Base-by-base conservation (phyloP, 805 yeast species). In the Candida caryicola region DNA sequence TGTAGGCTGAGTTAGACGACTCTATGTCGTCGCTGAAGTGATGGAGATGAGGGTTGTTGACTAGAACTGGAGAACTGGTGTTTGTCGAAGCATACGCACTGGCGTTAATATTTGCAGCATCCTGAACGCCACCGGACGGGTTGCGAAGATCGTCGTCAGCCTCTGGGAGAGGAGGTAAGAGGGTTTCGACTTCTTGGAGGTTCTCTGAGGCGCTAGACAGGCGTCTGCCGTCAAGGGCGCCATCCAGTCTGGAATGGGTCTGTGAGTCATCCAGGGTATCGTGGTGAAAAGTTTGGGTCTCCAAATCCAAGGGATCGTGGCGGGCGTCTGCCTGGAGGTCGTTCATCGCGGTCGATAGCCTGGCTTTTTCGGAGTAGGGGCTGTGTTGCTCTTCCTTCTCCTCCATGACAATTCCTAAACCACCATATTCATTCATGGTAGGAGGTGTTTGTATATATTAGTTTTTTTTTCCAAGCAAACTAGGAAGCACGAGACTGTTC, bases 361-460 rank as follows among this genome's bases (percentile, higher is more conserved):
- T 18, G 21, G 23, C 28, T 5, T 21, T 23, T 23, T 30, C 34
- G 10, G 25, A 21, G 25, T n/a, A n/a, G 17, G 36, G 31, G 15
- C 17, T 23, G 39, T 8, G 27, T 17, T 17, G n/a, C n/a, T 41
- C 34, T 19, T 52, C 55, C 19, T 40, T 45, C 36, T 61, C 66
- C 42, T 63, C 69, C 13, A 62, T 33, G 13, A 62, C 54, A 27
- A 62, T 62, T 16, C 66, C 67, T 43, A 63, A 50, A 4, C 66
- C 67, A 39, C 41, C 43, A 34, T 37, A 47, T 17, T 41, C 52
- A 32, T 34, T 41, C 50, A 45, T 47, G 13, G 6, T 21, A 21
- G 25, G 7, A 21, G 7, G n/a, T n/a, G n/a, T n/a, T n/a, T n/a
- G n/a, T n/a, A n/a, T n/a, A n/a, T n/a, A n/a, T n/a, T n/a, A n/a